These are phyloP conservation scores for Cercospora sojina DNA, from an alignment of 2,329 filamentous ascomycete genomes.

Conservation along the genomic window DNA sequence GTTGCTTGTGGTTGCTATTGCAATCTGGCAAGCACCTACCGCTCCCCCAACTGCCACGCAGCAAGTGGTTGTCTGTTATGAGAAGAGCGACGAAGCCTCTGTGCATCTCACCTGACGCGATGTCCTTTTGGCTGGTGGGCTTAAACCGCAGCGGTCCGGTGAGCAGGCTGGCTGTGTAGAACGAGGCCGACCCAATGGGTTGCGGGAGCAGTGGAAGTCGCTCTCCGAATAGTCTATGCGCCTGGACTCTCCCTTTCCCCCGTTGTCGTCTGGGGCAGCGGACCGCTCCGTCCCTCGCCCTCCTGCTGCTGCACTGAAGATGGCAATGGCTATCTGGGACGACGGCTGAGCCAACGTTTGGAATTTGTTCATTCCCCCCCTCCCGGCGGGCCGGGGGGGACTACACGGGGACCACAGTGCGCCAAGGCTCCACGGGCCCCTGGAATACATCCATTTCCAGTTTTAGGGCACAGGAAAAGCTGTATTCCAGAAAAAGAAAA, in stretches of 20 bases:
- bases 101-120: background rate
- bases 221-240: background rate
- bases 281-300: background rate
- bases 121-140: background rate
- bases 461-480: too few relatives aligned
- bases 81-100: background rate
- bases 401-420: too few relatives aligned
- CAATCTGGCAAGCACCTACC: background rate
- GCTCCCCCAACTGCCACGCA: background rate
- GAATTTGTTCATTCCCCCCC: too few relatives aligned
- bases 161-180: background rate
- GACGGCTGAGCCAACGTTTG: background rate
- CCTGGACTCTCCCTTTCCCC: background rate
- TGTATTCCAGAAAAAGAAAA: too few relatives aligned
- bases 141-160: too few relatives aligned
- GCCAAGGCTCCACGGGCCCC: too few relatives aligned
- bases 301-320: background rate
- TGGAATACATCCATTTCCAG: too few relatives aligned
- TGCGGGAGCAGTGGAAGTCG: background rate
- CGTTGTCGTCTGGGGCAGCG: background rate
- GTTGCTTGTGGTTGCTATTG: background rate
- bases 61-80: background rate
- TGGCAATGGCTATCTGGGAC: background rate
- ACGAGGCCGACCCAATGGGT: background rate
- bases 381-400: too few relatives aligned